Evolutionary conservation across 352 stramenopile species (phyloP), one percentile per base, ranked within the genome.

Genomic region (Globisporangium yorkense): DNA sequence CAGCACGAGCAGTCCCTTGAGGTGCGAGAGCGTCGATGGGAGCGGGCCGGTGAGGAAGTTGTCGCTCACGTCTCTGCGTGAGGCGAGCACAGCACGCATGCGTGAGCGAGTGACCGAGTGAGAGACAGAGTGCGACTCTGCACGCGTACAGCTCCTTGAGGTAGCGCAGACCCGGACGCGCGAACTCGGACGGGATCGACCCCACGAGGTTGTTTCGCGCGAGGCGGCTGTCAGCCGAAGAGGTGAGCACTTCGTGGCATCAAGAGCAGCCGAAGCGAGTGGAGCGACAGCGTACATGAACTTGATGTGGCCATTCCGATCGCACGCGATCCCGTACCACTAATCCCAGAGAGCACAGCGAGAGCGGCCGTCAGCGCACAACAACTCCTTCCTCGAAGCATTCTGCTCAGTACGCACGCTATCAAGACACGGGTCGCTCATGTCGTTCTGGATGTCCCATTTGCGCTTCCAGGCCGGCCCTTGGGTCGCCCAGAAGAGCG

Each of bases 281-380:
- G 13, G 5, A 31, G 44, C 21, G 12, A 4, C 18, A 70, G 37
- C 73, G 58, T 52, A 80, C 73, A 90, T 86, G 54, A 72, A 67
- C 43, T 74, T 53, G 57, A 90, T 84, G 55, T 75, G 77, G 5
- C 65, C 68, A 29, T 67, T 59, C 35, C 65, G 66, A 43, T 88
- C 74, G 48, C 80, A 90, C 37, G 70, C 66, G 46, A 90, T 75
- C 5, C 80, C 80, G 39, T 81, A 86, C 77, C 80, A 90, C 75
- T 89, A 41, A 16, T 10, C 6, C 18, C 12, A 45, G 13, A 12
- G 9, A 59, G 31, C 10, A 40, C 9, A 41, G 13, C 18, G 18
- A 2, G 48, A 27, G 24, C 24, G 24, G 24, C 24, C 24, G 10
- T 41, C 12, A 40, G 40, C 4, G 6, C 18, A 20, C 31, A 45